Percentiles rank a stretch among this genome's conserved stretches.
Conservation (phyloP, 495 filamentous ascomycete species). For the Penicillium argentinense region DNA sequence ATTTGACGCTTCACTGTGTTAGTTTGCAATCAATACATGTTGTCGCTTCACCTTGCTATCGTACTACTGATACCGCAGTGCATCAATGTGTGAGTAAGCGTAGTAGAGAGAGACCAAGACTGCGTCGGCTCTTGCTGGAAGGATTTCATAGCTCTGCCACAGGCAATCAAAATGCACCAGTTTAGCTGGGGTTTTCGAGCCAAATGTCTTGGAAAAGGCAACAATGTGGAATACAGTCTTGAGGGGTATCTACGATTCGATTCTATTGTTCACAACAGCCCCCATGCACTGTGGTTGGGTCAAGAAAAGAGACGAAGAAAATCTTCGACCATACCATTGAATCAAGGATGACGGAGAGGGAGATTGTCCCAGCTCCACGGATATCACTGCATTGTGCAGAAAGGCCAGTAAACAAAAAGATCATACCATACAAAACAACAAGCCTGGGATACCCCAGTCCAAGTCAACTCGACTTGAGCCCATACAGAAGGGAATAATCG, state of each 20-base stretch:
- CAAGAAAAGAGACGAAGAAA: constrained; percentile 22
- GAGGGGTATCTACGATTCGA: no score
- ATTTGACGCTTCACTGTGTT: no score
- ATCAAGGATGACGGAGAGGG: constrained; percentile 30
- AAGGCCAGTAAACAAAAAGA: constrained; percentile 23
- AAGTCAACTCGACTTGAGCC: constrained; percentile 17
- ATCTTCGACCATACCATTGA: constrained; percentile 40
- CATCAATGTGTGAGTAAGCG: no score
- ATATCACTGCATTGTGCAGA: constrained; percentile 41
- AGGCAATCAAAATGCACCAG: no score
- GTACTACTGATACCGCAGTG: neutral
- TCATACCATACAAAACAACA: constrained; percentile 27
- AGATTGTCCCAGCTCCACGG: constrained; percentile 32
- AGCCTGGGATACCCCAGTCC: constrained; percentile 23
- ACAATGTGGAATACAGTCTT: no score
- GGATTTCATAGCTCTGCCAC: no score
- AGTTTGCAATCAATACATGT: no score
- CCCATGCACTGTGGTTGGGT: neutral
- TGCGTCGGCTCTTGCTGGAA: no score
- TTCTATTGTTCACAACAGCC: no score
- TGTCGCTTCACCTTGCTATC: neutral
- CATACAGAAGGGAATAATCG: constrained; percentile 11
- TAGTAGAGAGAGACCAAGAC: no score
- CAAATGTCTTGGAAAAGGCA: no score
- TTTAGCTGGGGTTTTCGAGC: no score